Percentiles rank a stretch among this genome's conserved stretches.
These are phyloP conservation scores for Yarrowia alimentaria DNA, from an alignment of 805 yeast species.

Conservation along the genomic window DNA sequence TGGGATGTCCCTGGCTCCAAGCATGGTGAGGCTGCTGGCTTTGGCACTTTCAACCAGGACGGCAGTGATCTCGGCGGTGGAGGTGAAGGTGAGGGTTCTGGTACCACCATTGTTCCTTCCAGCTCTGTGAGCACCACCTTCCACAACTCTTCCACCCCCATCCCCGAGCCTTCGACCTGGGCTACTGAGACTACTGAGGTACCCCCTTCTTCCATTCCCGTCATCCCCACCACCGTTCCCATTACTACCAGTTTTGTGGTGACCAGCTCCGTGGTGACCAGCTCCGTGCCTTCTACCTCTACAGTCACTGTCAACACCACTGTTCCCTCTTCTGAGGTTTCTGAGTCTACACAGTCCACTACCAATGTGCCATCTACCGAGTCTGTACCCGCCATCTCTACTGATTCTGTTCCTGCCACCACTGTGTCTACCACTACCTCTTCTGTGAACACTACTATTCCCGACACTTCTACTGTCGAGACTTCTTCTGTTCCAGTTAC, in stretches of 20 bases:
- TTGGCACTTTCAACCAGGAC: not conserved
- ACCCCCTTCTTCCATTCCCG: not conserved
- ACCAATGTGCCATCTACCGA: not conserved
- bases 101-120: not conserved
- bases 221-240: not conserved
- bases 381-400: not conserved
- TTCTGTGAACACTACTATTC: not conserved
- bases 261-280: not conserved
- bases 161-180: not conserved
- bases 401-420: too few species aligned
- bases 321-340: not conserved
- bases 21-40: not conserved
- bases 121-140: too few species aligned
- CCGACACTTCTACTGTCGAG: not conserved
- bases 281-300: not conserved
- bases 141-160: not conserved
- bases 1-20: not conserved
- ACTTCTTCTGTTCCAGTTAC: not conserved
- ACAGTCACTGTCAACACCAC: not conserved
- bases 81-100: conserved; percentile 8
- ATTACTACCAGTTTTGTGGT: too few species aligned
- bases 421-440: not conserved
- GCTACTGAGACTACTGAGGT: not conserved
- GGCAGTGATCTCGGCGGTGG: conserved; percentile 12
- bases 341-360: too few species aligned